Evolutionary conservation across 192 early-diverging fungal genomes (phyloP).

Genomic region (Backusella sp.): DNA sequence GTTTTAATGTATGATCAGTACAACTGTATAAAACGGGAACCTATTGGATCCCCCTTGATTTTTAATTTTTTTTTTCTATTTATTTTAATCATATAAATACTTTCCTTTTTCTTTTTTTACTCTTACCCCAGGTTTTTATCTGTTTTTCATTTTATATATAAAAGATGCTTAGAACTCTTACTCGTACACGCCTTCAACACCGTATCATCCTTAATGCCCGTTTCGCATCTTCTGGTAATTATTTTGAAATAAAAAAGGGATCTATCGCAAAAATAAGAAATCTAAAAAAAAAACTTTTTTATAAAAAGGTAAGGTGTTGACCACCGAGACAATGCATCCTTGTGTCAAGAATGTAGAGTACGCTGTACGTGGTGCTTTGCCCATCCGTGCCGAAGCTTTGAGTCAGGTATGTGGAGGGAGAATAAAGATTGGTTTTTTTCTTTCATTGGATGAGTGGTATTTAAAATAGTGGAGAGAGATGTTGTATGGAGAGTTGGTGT

Average conservation of each 20-base stretch:
- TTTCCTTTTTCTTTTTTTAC: neutral
- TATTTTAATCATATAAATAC: neutral
- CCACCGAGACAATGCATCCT: conserved; percentile 69
- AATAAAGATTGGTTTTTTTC: neutral
- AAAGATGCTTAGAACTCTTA: neutral
- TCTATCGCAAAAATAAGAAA: neutral
- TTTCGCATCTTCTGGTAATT: neutral
- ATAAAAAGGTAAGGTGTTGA: conserved; percentile 60
- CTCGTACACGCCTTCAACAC: conserved; percentile 3
- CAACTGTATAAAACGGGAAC: neutral
- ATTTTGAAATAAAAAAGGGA: neutral
- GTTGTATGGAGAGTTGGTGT: neutral
- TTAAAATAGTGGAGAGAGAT: neutral
- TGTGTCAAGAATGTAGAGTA: conserved; percentile 80
- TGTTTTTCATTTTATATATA: neutral
- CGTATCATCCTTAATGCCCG: neutral
- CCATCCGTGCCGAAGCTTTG: conserved; percentile 90
- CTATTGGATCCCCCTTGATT: neutral
- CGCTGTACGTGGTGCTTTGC: conserved; percentile 93
- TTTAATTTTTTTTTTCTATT: neutral
- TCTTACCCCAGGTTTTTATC: neutral
- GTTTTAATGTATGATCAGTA: neutral
- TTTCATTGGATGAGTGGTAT: neutral
- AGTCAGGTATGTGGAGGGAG: conserved; percentile 37
- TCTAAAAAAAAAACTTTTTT: neutral